These are phyloP conservation scores for Leccinum subspadiceum DNA, from an alignment of 1,284 basidiomycete species.

Conservation along the genomic window DNA sequence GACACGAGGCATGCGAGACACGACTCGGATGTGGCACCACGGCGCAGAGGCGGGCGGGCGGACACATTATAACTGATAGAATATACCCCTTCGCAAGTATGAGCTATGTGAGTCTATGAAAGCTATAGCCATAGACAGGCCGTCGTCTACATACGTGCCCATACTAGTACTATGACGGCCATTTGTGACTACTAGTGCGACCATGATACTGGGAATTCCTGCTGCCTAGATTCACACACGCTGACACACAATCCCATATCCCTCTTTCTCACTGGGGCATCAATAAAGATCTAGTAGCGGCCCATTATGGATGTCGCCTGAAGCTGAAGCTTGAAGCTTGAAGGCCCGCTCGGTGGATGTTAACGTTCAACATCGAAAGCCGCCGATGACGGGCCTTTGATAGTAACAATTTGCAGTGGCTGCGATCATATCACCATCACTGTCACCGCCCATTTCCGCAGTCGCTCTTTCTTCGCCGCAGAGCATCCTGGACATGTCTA, in stretches of 20 bases:
- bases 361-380: not conserved
- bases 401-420: not conserved
- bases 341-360: not conserved
- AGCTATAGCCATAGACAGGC: too few species aligned
- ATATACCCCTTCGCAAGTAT: not conserved
- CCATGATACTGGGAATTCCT: not conserved
- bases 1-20: not conserved
- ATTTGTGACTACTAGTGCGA: too few species aligned
- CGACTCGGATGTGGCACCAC: not conserved
- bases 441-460: not conserved
- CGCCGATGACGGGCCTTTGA: not conserved
- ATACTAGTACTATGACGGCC: too few species aligned
- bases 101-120: too few species aligned
- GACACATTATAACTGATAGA: not conserved
- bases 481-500: constrained; percentile 10
- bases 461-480: not conserved
- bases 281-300: too few species aligned
- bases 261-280: too few species aligned
- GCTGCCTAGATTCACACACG: not conserved
- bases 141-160: too few species aligned
- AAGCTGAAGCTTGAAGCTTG: not conserved
- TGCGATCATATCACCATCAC: not conserved
- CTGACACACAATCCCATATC: too few species aligned
- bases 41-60: not conserved
- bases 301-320: not conserved